These are phyloP conservation scores for Edaphochlamys debaryana DNA, from an alignment of 139 green algal species.

Conservation along the genomic window DNA sequence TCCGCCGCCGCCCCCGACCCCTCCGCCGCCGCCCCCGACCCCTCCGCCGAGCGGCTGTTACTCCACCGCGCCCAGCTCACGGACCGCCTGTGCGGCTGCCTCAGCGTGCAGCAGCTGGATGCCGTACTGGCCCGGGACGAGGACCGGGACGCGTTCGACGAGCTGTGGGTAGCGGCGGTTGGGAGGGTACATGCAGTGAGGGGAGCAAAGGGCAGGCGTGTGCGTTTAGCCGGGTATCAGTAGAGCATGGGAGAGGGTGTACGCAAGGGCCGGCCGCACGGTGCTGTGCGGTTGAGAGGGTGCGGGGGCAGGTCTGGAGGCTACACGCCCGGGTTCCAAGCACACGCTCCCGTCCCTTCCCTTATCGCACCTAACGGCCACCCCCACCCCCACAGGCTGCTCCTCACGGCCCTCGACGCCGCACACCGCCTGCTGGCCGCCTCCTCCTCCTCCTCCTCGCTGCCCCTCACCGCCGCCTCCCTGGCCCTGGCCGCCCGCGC, in stretches of 20 bases:
- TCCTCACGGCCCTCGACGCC: constrained; percentile 7
- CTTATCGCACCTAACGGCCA: no score
- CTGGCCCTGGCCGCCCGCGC: background rate
- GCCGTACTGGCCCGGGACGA: constrained; percentile 8
- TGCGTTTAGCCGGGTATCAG: no score
- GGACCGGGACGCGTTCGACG: constrained; percentile 8
- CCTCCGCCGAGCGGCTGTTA: background rate
- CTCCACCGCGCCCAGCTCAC: background rate
- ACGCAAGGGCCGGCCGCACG: no score
- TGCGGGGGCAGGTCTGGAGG: no score
- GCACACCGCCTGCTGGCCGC: constrained; percentile 13
- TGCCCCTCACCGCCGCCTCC: no score
- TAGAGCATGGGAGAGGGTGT: no score
- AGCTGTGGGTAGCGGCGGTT: background rate
- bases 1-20: background rate
- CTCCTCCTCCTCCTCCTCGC: background rate
- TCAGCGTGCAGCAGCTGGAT: constrained; percentile 32
- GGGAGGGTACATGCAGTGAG: background rate
- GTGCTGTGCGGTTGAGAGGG: no score
- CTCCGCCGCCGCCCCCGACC: background rate
- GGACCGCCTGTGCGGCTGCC: background rate
- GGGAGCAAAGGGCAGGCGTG: no score
- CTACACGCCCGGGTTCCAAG: no score
- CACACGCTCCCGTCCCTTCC: no score
- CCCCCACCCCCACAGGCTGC: background rate